These are phyloP conservation scores for Polytrichum formosum DNA, from an alignment of 225 moss, liverwort and hornwort genomes.

Conservation along the genomic window DNA sequence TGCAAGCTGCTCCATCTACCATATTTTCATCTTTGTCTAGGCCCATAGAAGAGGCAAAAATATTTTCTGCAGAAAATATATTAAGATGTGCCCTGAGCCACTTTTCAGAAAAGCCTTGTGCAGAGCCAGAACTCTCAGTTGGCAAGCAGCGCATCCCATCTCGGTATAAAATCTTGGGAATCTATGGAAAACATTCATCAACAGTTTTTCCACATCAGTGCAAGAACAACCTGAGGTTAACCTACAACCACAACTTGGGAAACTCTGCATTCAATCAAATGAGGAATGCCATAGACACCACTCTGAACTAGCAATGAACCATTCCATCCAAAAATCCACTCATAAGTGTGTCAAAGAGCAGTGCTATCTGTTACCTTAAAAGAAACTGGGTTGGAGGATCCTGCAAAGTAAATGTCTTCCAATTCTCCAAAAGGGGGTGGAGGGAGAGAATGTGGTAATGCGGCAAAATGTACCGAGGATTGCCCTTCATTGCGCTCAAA, in stretches of 20 bases:
- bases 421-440: constrained; percentile 77
- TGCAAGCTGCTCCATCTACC: constrained; percentile 10
- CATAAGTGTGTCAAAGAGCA: not conserved
- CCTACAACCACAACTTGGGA: too few species aligned
- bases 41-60: constrained; percentile 62
- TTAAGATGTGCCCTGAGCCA: constrained; percentile 64
- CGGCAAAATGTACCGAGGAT: constrained; percentile 74
- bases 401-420: constrained; percentile 83
- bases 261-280: too few species aligned
- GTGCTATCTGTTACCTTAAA: constrained; percentile 47
- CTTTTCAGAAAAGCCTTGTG: constrained; percentile 71
- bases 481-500: constrained; percentile 90
- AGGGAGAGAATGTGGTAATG: constrained; percentile 54
- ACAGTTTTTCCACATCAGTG: not conserved
- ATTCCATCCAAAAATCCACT: too few species aligned
- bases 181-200: constrained; percentile 27
- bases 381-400: constrained; percentile 65
- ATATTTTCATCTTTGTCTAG: constrained; percentile 1
- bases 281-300: too few species aligned
- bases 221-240: not conserved
- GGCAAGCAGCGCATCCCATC: constrained; percentile 87
- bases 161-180: constrained; percentile 77
- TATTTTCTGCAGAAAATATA: constrained; percentile 71
- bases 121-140: constrained; percentile 66
- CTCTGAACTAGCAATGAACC: too few species aligned